Evolutionary conservation across 257 asterid genomes (phyloP).

Genomic region (Scutellaria galericulata): DNA sequence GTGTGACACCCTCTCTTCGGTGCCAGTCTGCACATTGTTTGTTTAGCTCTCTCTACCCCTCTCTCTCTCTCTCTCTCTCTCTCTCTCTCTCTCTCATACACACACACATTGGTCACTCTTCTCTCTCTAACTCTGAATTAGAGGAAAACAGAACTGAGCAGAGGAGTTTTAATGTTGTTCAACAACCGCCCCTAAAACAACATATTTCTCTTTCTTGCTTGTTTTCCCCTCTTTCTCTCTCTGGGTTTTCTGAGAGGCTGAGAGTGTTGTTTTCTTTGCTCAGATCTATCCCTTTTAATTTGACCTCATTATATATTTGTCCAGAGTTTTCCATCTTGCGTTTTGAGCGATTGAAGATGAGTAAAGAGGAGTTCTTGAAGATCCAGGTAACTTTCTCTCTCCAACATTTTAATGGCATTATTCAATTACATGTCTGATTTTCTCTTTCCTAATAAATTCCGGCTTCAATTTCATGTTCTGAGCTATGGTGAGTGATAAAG

Average conservation of each 20-base stretch:
- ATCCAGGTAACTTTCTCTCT: slow-evolving; percentile 69
- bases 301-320: slow-evolving; percentile 28
- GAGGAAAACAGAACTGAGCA: slow-evolving; percentile 51
- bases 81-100: slow-evolving; percentile 32
- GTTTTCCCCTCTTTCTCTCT: slow-evolving; percentile 23
- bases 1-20: slow-evolving; percentile 50
- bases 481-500: slow-evolving; percentile 38
- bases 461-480: slow-evolving; percentile 3
- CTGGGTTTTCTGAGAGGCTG: slow-evolving; percentile 31
- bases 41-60: slow-evolving; percentile 34
- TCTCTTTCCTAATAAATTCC: not conserved
- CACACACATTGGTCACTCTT: slow-evolving; percentile 35
- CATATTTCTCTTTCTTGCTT: slow-evolving; percentile 26
- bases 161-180: slow-evolving; percentile 60
- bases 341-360: slow-evolving; percentile 53
- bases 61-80: slow-evolving; percentile 27
- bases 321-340: slow-evolving; percentile 27
- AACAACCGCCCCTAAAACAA: slow-evolving; percentile 50
- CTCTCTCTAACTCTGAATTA: slow-evolving; percentile 69
- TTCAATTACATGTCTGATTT: not conserved
- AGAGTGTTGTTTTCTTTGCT: slow-evolving; percentile 31
- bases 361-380: slow-evolving; percentile 96
- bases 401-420: slow-evolving; percentile 27
- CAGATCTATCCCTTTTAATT: slow-evolving; percentile 59
- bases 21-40: slow-evolving; percentile 52